These are phyloP conservation scores for Backusella australiensis DNA, from an alignment of 192 early-diverging fungal genomes.

Conservation along the genomic window DNA sequence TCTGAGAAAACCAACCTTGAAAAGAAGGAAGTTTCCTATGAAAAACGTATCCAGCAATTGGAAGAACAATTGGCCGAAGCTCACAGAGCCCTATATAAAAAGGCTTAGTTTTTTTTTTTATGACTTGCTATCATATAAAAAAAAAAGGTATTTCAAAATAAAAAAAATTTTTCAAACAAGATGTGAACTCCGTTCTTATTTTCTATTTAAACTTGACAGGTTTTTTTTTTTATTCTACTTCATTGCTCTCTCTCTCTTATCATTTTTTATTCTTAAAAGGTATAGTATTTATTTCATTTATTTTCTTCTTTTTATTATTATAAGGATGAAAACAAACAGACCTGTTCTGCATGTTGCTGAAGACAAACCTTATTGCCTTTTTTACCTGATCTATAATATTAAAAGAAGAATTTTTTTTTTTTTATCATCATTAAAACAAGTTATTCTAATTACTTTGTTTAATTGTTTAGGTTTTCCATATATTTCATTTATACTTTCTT, in stretches of 20 bases:
- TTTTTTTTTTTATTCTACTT: not conserved
- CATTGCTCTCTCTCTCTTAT: not conserved
- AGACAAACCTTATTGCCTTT: constrained; percentile 10
- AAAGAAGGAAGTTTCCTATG: constrained; percentile 42
- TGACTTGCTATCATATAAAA: constrained; percentile 2
- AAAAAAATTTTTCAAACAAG: not conserved
- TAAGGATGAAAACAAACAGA: constrained; percentile 14
- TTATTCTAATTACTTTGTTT: not conserved
- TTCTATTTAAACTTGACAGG: not conserved
- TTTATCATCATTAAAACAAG: not conserved
- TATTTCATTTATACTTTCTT: not conserved
- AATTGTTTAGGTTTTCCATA: not conserved
- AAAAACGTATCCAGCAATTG: constrained; percentile 46
- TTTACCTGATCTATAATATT: not conserved
- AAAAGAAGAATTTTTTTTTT: not conserved
- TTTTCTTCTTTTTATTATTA: constrained; percentile 3
- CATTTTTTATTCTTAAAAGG: not conserved
- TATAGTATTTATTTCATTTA: constrained; percentile 6
- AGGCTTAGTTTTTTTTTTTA: constrained; percentile 2
- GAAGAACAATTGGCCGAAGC: constrained; percentile 54
- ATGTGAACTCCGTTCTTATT: not conserved
- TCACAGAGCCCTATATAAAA: constrained; percentile 38
- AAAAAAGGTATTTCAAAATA: not conserved
- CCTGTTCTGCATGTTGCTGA: constrained; percentile 18
- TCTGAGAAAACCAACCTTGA: constrained; percentile 47